Conservation (phyloP, 2,329 filamentous ascomycete species). For the Microcera coccophila region DNA sequence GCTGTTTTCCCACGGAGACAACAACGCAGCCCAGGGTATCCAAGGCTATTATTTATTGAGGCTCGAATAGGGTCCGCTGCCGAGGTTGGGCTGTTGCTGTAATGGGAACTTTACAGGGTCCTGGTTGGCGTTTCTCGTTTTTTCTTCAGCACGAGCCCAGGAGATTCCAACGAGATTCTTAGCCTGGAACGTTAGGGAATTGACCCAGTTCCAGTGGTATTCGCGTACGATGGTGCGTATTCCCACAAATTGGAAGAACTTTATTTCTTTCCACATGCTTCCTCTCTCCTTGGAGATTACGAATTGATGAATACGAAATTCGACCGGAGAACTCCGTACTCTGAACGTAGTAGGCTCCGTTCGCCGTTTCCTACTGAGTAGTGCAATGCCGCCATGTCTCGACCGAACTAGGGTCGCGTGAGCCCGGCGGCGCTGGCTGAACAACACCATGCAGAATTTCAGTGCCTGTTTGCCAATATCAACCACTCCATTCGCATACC, state of each 20-base stretch:
- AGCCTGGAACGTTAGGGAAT: no score
- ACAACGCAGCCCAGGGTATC: background rate
- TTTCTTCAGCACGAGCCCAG: background rate
- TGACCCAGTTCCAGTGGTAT: no score
- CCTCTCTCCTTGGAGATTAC: background rate
- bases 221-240: no score
- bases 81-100: background rate
- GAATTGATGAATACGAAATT: no score
- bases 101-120: background rate
- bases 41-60: background rate
- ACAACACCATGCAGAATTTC: background rate
- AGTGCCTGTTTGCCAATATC: constrained; percentile 12
- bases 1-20: background rate
- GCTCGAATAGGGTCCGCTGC: background rate
- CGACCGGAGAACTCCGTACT: no score
- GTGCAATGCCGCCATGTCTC: background rate
- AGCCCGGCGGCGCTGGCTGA: background rate
- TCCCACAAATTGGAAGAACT: background rate
- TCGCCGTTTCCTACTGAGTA: background rate
- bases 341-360: no score
- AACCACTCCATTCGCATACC: constrained; percentile 14
- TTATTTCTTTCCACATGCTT: background rate
- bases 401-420: background rate
- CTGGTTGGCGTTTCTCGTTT: background rate
- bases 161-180: no score